Base-by-base conservation (phyloP, 1,284 basidiomycete species). In the Chalciporus sp. region DNA sequence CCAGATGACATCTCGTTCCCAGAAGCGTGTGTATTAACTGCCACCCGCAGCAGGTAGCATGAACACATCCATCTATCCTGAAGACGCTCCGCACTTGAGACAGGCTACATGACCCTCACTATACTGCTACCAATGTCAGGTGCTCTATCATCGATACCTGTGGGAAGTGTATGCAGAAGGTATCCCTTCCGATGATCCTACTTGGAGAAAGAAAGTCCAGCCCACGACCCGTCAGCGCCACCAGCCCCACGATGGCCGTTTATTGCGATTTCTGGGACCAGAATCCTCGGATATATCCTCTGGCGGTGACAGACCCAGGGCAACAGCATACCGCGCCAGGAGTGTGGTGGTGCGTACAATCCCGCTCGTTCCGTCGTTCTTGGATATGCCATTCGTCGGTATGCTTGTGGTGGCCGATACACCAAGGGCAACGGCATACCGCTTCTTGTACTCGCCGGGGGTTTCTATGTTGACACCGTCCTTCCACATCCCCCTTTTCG, bases 401-500 rank as follows among this genome's bases (percentile, higher is more conserved):
- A 8, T 19, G 29, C 45, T 14, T 12, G 46, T 47, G 26, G 40
- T 29, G 12, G 31, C 26, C 4, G 51, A 33, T 9, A 56, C 49
- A n/a, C 61, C 66, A 4, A 66, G 58, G 3, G 66, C 62, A 26
- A 49, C 54, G 0, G 81, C 76, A 60, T 84, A 69, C 35, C 90
- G 80, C 35, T 81, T 82, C 72, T 95, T 95, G 70, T 91, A 95
- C 52, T 92, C 87, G 1, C 85, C 80, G 0, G 93, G 92, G 6
- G 77, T 82, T 63, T 95, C 92, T 9, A 78, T 75, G 7, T 64
- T 62, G 11, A 70, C 72, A 0, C 85, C 85, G 4, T 80, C 58
- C 27, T 73, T 76, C 92, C 92, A 95, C 72, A 93, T 86, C 0
- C 93, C 93, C 56, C 75, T 73, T 53, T 74, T 78, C 52, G 77